Evolutionary conservation across 805 yeast species (phyloP), one percentile per base, ranked within the genome.

Genomic region (Nakazawaea siamensis): DNA sequence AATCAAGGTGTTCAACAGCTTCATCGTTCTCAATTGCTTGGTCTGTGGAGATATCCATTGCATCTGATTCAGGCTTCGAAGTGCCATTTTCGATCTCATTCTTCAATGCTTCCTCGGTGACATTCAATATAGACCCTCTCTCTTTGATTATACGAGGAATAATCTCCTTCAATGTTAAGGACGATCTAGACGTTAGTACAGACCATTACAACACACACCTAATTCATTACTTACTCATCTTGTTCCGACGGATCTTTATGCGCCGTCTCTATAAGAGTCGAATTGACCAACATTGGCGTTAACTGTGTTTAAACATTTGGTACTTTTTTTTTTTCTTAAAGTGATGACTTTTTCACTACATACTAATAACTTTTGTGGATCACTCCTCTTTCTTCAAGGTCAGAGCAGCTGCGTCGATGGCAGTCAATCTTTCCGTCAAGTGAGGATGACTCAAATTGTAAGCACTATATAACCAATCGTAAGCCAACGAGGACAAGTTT

Each of bases 361-460:
- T 21, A 21, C n/a, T n/a, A n/a, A n/a, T n/a, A n/a, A n/a, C n/a
- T n/a, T n/a, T n/a, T n/a, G n/a, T n/a, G n/a, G n/a, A n/a, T n/a
- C 12, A 27, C 6, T 27, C 29, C 7, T 27, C 29, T 18, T 28
- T 28, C 21, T 17, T 17, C n/a, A 11, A 10, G 13, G 31, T 11
- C 5, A 16, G 18, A 15, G 24, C 34, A 11, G 16, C 16, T 33
- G 44, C 48, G 35, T 76, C 80, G 41, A 92, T 67, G 6, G 95
- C 94, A 30, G 63, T 54, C 47, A 92, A 68, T 64, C 99, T 79
- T 64, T 92, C 97, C 13, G 90, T 76, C 48, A 90, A 60, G 38
- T 85, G 83, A 33, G 99, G 99, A 50, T 92, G 98, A 33, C 90
- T 80, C 58, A 83, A 80, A 52, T 80, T 86, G 59, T 85, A 90